Conservation (phyloP, 495 filamentous ascomycete species). For the Hypoxylon intermedium region DNA sequence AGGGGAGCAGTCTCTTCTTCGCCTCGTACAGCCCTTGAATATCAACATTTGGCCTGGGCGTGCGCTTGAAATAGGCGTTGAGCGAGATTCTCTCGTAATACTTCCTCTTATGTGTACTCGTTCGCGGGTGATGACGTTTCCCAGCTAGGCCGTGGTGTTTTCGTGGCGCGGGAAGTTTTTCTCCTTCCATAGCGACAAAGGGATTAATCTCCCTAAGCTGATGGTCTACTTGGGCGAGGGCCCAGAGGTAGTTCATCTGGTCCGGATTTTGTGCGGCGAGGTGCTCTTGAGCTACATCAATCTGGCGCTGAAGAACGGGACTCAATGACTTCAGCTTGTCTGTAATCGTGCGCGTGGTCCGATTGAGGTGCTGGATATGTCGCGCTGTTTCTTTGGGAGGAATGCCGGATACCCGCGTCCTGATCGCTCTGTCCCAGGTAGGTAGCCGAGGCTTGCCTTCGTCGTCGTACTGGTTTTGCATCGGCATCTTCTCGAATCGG, state of each 20-base stretch:
- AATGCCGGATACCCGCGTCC: slow-evolving; percentile 33
- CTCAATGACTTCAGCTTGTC: slow-evolving; percentile 43
- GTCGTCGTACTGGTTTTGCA: slow-evolving; percentile 32
- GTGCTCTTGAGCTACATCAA: slow-evolving; percentile 41
- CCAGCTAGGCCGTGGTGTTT: slow-evolving; percentile 5
- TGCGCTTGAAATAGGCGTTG: slow-evolving; percentile 48
- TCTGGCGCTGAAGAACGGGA: slow-evolving; percentile 40
- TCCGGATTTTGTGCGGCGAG: slow-evolving; percentile 31
- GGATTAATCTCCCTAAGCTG: slow-evolving; percentile 29
- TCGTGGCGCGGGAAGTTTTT: neutral
- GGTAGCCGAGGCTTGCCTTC: slow-evolving; percentile 31
- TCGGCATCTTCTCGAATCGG: slow-evolving; percentile 41
- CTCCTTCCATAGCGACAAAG: neutral
- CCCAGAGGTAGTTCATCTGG: slow-evolving; percentile 31
- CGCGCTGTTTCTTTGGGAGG: slow-evolving; percentile 32
- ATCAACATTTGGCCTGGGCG: slow-evolving; percentile 39
- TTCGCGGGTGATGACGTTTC: slow-evolving; percentile 14
- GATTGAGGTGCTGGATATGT: slow-evolving; percentile 44
- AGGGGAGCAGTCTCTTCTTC: slow-evolving; percentile 4
- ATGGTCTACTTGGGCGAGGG: slow-evolving; percentile 47
- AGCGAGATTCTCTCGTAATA: slow-evolving; percentile 42
- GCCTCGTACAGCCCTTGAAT: slow-evolving; percentile 35
- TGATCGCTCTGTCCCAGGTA: slow-evolving; percentile 42
- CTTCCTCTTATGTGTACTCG: slow-evolving; percentile 11
- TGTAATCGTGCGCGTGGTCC: slow-evolving; percentile 12